phyloP scores from a whole-genome alignment of 139 green algal genomes.

The Picochlorum sp. region DNA sequence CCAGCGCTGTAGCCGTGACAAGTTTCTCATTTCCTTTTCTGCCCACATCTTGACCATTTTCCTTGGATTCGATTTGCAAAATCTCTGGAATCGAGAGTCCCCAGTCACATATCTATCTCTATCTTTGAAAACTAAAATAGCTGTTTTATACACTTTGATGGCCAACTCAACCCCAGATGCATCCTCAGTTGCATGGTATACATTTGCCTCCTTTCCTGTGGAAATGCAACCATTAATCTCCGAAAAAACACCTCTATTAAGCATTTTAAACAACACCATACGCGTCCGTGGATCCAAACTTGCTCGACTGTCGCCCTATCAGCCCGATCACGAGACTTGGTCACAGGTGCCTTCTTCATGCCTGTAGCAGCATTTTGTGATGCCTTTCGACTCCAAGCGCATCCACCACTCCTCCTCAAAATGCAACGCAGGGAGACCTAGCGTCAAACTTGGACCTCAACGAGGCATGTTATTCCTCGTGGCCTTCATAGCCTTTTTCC shows the following conservation, averaged over 20 bases:
- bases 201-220: conserved; percentile 98
- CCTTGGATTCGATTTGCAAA: conserved; percentile 89
- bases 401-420: conserved; percentile 38
- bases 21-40: conserved; percentile 98
- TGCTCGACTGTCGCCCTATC: conserved; percentile 88
- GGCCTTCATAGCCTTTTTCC: background rate
- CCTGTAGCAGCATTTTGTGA: background rate
- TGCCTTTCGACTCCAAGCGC: conserved; percentile 19
- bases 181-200: conserved; percentile 76
- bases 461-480: conserved; percentile 34
- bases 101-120: conserved; percentile 90
- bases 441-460: conserved; percentile 38
- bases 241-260: conserved; percentile 70
- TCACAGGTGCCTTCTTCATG: background rate
- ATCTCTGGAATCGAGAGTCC: conserved; percentile 91
- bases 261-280: conserved; percentile 97
- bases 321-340: conserved; percentile 58
- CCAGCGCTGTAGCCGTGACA: conserved; percentile 68
- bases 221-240: conserved; percentile 91
- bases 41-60: conserved; percentile 99
- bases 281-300: conserved; percentile 85
- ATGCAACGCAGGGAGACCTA: background rate
- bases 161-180: conserved; percentile 55
- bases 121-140: conserved; percentile 96
- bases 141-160: conserved; percentile 99